phyloP scores from a whole-genome alignment of 768 basidiomycete genomes.

The Podaxis rugospora region DNA sequence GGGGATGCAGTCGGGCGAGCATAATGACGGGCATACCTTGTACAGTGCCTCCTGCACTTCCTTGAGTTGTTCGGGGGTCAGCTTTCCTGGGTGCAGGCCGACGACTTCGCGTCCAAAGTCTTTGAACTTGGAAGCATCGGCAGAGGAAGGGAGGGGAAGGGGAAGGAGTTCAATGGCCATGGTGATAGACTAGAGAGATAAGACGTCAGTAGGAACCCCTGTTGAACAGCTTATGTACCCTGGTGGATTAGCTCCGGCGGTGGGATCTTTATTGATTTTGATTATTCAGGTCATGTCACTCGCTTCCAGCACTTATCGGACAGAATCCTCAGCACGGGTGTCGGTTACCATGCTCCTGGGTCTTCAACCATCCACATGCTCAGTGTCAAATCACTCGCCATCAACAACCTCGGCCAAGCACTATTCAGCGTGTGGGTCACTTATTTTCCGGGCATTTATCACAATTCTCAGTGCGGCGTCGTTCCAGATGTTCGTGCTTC shows the following conservation, averaged over 20 bases:
- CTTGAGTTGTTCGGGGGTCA: slow-evolving; percentile 54
- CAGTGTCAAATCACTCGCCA: background rate
- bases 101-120: slow-evolving; percentile 74
- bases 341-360: background rate
- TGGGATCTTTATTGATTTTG: background rate
- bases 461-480: background rate
- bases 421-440: background rate
- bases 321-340: background rate
- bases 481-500: background rate
- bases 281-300: background rate
- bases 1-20: background rate
- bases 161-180: slow-evolving; percentile 70
- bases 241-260: background rate
- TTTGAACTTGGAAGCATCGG: slow-evolving; percentile 60
- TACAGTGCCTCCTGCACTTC: slow-evolving; percentile 69
- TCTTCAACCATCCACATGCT: background rate
- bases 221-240: slow-evolving; percentile 12
- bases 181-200: slow-evolving; percentile 7
- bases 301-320: background rate
- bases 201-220: background rate
- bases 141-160: slow-evolving; percentile 63
- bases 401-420: background rate
- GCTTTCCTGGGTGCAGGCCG: slow-evolving; percentile 62
- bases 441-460: background rate
- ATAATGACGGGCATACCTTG: slow-evolving; percentile 44